Conservation (phyloP, 169 alveolate genomes). For the Plasmodium gonderi region DNA sequence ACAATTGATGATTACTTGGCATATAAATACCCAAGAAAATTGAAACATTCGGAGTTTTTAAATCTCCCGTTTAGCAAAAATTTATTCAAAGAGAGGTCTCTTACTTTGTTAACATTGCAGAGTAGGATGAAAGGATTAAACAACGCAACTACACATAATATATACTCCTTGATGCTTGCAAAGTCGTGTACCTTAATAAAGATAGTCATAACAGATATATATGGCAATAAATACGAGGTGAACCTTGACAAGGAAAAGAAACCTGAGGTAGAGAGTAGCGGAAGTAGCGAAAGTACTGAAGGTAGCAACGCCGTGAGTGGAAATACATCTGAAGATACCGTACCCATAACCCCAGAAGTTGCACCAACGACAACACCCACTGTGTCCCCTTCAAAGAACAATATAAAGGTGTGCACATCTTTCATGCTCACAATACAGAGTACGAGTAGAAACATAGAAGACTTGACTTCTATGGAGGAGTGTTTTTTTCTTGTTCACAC, state of each 20-base stretch:
- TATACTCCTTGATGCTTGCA: background rate
- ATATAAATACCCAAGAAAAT: conserved; percentile 8
- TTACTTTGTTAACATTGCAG: background rate
- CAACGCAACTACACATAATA: background rate
- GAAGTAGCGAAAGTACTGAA: background rate
- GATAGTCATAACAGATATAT: conserved; percentile 20
- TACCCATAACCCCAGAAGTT: too few relatives aligned
- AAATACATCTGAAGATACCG: background rate
- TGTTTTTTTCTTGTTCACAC: conserved; percentile 1
- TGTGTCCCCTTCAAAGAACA: background rate
- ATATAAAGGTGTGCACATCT: background rate
- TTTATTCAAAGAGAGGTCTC: conserved; percentile 16
- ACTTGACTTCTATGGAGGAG: background rate
- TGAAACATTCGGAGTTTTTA: conserved; percentile 17
- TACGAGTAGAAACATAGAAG: background rate
- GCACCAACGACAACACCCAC: background rate
- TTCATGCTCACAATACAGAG: background rate
- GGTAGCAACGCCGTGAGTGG: background rate
- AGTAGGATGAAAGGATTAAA: background rate
- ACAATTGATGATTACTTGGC: conserved; percentile 29
- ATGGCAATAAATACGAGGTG: conserved; percentile 11
- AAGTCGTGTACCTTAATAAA: background rate
- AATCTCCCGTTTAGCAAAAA: background rate
- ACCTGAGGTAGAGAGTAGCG: background rate
- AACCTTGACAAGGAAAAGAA: background rate